phyloP scores from a whole-genome alignment of 139 green algal genomes.

The Zygnema circumcarinatum region DNA sequence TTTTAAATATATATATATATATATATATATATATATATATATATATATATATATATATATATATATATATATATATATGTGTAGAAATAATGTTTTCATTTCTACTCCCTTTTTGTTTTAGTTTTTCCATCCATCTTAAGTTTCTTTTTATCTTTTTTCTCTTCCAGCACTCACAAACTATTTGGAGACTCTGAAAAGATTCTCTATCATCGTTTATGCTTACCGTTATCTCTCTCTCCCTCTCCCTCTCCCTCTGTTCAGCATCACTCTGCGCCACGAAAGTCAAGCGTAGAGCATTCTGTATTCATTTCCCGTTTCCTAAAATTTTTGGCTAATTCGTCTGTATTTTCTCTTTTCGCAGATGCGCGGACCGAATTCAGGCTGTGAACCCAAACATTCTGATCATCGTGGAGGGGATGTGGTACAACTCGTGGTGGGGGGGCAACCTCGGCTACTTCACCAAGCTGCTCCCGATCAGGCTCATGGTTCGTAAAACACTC shows the following conservation, averaged over 20 bases:
- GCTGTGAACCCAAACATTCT: slow-evolving; percentile 35
- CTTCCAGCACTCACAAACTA: too few relatives aligned
- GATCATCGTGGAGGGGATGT: slow-evolving; percentile 46
- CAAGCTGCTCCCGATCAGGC: slow-evolving; percentile 4
- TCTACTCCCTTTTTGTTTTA: neutral
- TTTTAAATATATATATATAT: neutral
- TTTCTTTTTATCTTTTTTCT: neutral
- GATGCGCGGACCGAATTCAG: slow-evolving; percentile 27
- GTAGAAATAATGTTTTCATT: neutral
- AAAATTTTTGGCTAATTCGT: too few relatives aligned
- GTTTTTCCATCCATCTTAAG: neutral
- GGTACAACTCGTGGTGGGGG: slow-evolving; percentile 35
- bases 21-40: neutral
- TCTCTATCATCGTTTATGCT: too few relatives aligned
- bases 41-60: neutral
- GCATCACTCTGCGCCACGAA: neutral
- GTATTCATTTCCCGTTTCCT: too few relatives aligned
- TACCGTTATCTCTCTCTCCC: too few relatives aligned
- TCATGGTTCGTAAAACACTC: too few relatives aligned
- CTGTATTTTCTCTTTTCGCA: neutral
- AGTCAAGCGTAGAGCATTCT: slow-evolving; percentile 18
- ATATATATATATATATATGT: neutral
- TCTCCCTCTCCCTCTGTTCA: too few relatives aligned
- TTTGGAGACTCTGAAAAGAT: too few relatives aligned
- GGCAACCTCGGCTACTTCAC: slow-evolving; percentile 23